phyloP scores from a whole-genome alignment of 179 eudicot genomes.

The Carnegiea gigantea region DNA sequence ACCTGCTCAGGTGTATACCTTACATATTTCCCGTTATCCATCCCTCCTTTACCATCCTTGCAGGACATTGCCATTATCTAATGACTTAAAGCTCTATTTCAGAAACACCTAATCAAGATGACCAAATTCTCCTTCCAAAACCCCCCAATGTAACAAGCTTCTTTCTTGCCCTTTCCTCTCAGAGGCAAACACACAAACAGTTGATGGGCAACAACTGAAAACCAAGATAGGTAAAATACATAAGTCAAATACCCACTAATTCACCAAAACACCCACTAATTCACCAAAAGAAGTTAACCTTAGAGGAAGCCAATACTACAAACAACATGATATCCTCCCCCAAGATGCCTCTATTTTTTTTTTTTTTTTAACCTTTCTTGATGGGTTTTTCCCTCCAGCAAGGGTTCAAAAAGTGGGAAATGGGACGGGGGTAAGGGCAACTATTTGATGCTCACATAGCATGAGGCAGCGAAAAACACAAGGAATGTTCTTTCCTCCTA shows the following conservation, averaged over 20 bases:
- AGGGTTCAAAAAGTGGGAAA: slow-evolving; percentile 7
- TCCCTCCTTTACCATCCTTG: slow-evolving; percentile 53
- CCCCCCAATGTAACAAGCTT: slow-evolving; percentile 13
- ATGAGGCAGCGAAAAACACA: slow-evolving; percentile 34
- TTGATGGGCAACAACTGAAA: slow-evolving; percentile 19
- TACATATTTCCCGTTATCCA: slow-evolving; percentile 81
- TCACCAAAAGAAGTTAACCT: background rate
- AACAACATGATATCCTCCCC: slow-evolving; percentile 1
- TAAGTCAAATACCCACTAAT: background rate
- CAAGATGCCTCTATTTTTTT: background rate
- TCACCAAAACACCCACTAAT: background rate
- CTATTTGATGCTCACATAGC: slow-evolving; percentile 27
- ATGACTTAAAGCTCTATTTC: slow-evolving; percentile 9
- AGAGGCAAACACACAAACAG: slow-evolving; percentile 27
- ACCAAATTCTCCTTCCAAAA: background rate
- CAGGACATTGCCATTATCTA: slow-evolving; percentile 59
- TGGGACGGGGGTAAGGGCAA: slow-evolving; percentile 20
- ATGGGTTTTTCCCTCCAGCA: background rate
- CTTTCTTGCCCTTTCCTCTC: slow-evolving; percentile 1
- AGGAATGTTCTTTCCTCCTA: slow-evolving; percentile 19
- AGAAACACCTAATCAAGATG: slow-evolving; percentile 2
- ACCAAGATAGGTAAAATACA: background rate
- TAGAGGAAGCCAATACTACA: background rate
- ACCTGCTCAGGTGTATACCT: slow-evolving; percentile 96
- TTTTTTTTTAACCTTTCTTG: background rate